phyloP scores from a whole-genome alignment of 306 rosid species.

The Mucuna pruriens region DNA sequence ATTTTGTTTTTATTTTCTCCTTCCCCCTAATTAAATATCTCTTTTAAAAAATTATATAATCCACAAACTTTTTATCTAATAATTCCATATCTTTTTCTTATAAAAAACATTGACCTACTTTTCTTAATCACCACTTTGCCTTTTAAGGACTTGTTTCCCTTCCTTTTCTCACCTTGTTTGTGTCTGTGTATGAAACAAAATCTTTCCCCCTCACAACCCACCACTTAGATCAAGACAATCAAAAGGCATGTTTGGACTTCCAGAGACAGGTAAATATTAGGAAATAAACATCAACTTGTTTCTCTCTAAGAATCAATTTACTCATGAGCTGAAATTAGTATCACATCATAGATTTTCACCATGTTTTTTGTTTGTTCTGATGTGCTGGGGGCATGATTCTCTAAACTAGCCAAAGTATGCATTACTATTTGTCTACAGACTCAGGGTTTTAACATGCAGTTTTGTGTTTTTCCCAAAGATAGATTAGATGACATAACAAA shows the following conservation, averaged over 20 bases:
- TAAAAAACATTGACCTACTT: slow-evolving; percentile 54
- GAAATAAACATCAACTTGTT: not conserved
- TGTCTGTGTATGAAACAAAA: slow-evolving; percentile 31
- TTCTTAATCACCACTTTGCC: slow-evolving; percentile 47
- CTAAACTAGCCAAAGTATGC: not conserved
- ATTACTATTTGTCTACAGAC: slow-evolving; percentile 11
- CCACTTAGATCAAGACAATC: slow-evolving; percentile 42
- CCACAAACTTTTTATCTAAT: slow-evolving; percentile 20
- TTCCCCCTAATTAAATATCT: not conserved
- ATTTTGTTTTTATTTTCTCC: slow-evolving; percentile 16
- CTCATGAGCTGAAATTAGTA: not conserved
- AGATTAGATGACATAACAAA: slow-evolving; percentile 63
- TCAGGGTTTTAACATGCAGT: not conserved
- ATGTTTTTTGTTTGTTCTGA: not conserved
- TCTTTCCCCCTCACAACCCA: slow-evolving; percentile 16
- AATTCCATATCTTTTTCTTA: slow-evolving; percentile 33
- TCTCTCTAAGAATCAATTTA: not conserved
- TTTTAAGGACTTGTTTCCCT: slow-evolving; percentile 50
- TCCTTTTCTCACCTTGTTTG: slow-evolving; percentile 35
- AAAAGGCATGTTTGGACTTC: slow-evolving; percentile 66
- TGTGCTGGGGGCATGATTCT: slow-evolving; percentile 3
- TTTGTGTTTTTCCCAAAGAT: slow-evolving; percentile 51
- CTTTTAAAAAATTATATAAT: not conserved
- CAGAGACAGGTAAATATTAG: slow-evolving; percentile 59
- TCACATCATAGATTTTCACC: slow-evolving; percentile 5